A percentile compares a stretch with the other conserved stretches of the same genome.
Evolutionary conservation across 2,329 filamentous ascomycete species (phyloP).

Genomic region (Alternaria burnsii): DNA sequence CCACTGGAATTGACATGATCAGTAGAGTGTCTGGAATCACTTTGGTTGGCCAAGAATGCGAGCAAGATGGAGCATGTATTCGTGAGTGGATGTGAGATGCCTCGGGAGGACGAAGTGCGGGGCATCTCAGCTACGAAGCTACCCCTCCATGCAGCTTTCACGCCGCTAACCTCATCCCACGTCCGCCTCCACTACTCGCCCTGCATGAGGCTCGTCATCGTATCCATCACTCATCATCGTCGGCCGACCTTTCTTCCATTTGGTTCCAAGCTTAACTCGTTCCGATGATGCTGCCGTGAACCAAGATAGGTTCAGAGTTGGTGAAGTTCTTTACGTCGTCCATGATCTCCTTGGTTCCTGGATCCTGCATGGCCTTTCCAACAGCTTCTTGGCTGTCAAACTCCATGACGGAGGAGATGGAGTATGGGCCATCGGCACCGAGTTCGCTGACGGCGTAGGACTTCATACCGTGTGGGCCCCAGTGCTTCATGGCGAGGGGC

Average conservation of each 20-base stretch:
- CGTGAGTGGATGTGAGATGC: not conserved
- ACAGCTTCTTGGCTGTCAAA: conserved; percentile 39
- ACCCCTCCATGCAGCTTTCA: conserved; percentile 11
- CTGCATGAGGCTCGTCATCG: not conserved
- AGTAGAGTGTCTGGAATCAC: not conserved
- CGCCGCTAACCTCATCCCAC: not conserved
- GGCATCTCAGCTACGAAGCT: not conserved
- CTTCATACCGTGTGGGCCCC: conserved; percentile 53
- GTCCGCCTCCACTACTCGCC: not conserved
- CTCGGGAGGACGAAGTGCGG: conserved; percentile 10
- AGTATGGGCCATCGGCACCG: conserved; percentile 34
- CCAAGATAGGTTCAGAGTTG: conserved; percentile 45
- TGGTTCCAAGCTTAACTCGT: conserved; percentile 10
- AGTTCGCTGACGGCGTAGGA: conserved; percentile 33
- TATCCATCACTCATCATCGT: not conserved
- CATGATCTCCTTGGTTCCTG: conserved; percentile 46
- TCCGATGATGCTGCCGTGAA: conserved; percentile 31
- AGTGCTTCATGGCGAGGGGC: conserved; percentile 53
- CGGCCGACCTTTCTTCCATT: not conserved
- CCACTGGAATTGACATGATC: not conserved
- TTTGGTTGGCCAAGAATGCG: not conserved
- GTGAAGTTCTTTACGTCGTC: conserved; percentile 49
- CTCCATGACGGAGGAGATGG: conserved; percentile 23
- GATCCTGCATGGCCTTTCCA: conserved; percentile 28
- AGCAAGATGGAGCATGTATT: not conserved